Evolutionary conservation across 495 filamentous ascomycete species (phyloP).

Genomic region (Hypoxylon intermedium): DNA sequence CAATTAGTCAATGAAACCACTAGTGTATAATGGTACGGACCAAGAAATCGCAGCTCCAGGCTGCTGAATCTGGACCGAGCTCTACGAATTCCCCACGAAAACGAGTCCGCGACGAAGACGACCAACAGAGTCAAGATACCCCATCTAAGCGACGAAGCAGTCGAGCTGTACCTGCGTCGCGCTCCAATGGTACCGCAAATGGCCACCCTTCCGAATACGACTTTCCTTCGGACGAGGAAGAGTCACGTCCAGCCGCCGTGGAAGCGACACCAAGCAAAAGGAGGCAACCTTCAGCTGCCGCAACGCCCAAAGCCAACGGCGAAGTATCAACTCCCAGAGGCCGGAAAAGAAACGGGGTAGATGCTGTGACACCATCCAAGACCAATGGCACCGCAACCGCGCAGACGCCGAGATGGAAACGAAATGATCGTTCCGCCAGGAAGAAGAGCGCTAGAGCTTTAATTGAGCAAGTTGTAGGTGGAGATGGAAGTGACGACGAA

Average conservation of each 20-base stretch:
- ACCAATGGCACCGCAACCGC: constrained; percentile 39
- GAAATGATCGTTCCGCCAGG: constrained; percentile 79
- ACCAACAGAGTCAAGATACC: constrained; percentile 12
- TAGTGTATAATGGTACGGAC: constrained; percentile 40
- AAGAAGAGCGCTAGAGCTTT: constrained; percentile 81
- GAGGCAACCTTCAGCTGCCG: constrained; percentile 9
- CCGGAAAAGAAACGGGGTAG: constrained; percentile 34
- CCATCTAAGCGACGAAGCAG: constrained; percentile 21
- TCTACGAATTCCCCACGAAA: constrained; percentile 35
- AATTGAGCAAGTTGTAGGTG: constrained; percentile 67
- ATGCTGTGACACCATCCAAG: constrained; percentile 47
- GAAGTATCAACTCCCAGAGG: constrained; percentile 41
- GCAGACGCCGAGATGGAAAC: constrained; percentile 61
- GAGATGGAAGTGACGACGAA: constrained; percentile 75
- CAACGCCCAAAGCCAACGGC: constrained; percentile 11
- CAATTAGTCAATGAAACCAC: not conserved
- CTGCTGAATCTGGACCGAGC: constrained; percentile 25
- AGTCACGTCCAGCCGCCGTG: not conserved
- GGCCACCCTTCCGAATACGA: constrained; percentile 34
- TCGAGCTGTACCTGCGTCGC: not conserved
- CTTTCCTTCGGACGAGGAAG: constrained; percentile 40
- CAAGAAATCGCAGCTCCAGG: constrained; percentile 31
- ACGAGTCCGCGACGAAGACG: constrained; percentile 25
- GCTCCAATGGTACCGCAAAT: constrained; percentile 6
- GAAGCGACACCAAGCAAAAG: constrained; percentile 36